These are phyloP conservation scores for Carex scoparia DNA, from an alignment of 176 grass and related monocot genomes.

Conservation along the genomic window DNA sequence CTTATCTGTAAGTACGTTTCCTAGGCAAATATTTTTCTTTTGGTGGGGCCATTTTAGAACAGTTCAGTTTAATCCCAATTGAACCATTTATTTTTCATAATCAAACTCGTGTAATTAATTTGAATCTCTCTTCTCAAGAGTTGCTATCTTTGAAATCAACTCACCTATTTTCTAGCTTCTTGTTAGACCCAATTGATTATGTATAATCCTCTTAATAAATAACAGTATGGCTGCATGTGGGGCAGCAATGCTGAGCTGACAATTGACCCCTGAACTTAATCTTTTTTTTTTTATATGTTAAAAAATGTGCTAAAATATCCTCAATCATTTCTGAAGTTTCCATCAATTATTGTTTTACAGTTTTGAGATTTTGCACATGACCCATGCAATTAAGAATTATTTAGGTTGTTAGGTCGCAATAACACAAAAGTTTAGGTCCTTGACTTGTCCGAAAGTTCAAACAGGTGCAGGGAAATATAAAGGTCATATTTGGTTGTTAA, in stretches of 20 bases:
- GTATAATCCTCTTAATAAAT: not conserved
- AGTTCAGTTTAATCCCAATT: not conserved
- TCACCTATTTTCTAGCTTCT: not conserved
- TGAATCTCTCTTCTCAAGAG: not conserved
- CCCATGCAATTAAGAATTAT: not conserved
- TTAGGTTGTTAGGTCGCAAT: too few species aligned
- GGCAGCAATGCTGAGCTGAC: not conserved
- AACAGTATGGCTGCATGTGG: not conserved
- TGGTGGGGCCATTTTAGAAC: not conserved
- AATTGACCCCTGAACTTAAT: not conserved
- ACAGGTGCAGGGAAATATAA: too few species aligned
- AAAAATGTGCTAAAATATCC: not conserved
- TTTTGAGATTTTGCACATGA: not conserved
- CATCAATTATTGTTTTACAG: not conserved
- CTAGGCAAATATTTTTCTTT: not conserved
- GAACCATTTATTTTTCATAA: not conserved
- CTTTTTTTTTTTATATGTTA: not conserved
- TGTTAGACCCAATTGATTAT: not conserved
- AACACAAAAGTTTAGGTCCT: too few species aligned
- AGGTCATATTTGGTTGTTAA: too few species aligned
- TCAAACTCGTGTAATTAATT: not conserved
- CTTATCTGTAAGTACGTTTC: not conserved
- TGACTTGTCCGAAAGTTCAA: too few species aligned
- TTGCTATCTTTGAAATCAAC: not conserved
- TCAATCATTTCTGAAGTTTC: not conserved